Base-by-base conservation (phyloP, 345 rosid species). In the Citrus inodora region DNA sequence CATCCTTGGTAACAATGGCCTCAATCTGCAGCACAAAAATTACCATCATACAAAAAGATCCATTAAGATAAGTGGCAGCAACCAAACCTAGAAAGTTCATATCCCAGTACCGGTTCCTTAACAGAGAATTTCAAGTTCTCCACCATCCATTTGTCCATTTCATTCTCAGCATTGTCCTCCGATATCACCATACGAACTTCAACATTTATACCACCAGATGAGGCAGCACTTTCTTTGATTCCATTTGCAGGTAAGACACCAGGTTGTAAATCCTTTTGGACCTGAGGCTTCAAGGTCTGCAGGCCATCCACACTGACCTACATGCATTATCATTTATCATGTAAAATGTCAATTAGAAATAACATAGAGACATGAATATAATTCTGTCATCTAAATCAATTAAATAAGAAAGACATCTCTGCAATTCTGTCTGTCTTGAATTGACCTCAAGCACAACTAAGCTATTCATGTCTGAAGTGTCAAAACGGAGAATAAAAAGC, bases 121-220 rank as follows among this genome's bases (percentile, higher is more conserved):
- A 94, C 94, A 77, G 95, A 91, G 84, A 94, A 92, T 88, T 89
- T 96, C 83, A 96, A 56, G 80, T 90, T 92, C 74, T 96, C 98
- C 69, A 91, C 92, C 71, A 79, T 79, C 99, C 99, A 96, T 68
- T 86, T 87, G 81, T 85, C 87, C 76, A 80, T 75, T 78, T 88
- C 93, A 79, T 81, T 87, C 68, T 83, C 91, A 63, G 79, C 76
- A 76, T 86, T 75, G 70, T 90, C 90, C 79, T 86, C 93, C 4
- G 90, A 80, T 67, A 86, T 75, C 81, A 90, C 90, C 85, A 96
- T 78, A 10, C 82, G 80, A 80, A 84, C 93, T 87, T 96, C 98
- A 83, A 94, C 75, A 87, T 90, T 81, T 81, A 96, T 76, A 70
- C 99, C 99, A 69, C 89, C 94, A 67, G 84, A 80, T 53, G 81